phyloP scores from a whole-genome alignment of 1,139 yeast genomes.

The Kodamaea sp. region DNA sequence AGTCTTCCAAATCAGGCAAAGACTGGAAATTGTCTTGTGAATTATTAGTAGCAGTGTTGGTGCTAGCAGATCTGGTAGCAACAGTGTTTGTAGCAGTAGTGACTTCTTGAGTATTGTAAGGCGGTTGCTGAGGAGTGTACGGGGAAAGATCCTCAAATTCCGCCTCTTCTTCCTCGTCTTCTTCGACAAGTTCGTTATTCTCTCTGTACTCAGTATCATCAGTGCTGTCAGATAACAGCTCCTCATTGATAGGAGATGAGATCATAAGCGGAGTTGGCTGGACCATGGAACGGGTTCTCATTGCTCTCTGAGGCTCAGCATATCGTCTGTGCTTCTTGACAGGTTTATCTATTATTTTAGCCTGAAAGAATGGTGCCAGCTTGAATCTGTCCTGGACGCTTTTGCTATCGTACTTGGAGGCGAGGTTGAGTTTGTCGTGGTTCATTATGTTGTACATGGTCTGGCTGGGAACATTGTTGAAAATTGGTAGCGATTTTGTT shows the following conservation, averaged over 20 bases:
- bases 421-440: conserved; percentile 42
- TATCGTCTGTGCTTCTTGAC: conserved; percentile 34
- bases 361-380: conserved; percentile 49
- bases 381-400: conserved; percentile 48
- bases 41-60: conserved; percentile 12
- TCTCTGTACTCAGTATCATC: conserved; percentile 39
- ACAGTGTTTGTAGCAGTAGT: neutral
- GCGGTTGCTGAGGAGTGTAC: conserved; percentile 45
- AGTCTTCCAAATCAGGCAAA: conserved; percentile 47
- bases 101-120: conserved; percentile 21
- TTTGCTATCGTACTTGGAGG: conserved; percentile 44
- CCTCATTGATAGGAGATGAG: conserved; percentile 46
- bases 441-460: conserved; percentile 44
- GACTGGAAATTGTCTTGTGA: conserved; percentile 32
- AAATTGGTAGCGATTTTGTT: conserved; percentile 63
- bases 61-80: neutral
- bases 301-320: conserved; percentile 43
- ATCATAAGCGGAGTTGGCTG: conserved; percentile 29
- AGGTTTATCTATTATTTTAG: conserved; percentile 42
- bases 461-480: conserved; percentile 45
- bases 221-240: conserved; percentile 31
- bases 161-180: conserved; percentile 17
- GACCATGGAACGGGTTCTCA: conserved; percentile 46
- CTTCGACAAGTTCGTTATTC: conserved; percentile 13
- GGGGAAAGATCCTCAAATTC: conserved; percentile 34